Base-by-base conservation (phyloP, 176 grass and related monocot genomes). In the Raddia guianensis region DNA sequence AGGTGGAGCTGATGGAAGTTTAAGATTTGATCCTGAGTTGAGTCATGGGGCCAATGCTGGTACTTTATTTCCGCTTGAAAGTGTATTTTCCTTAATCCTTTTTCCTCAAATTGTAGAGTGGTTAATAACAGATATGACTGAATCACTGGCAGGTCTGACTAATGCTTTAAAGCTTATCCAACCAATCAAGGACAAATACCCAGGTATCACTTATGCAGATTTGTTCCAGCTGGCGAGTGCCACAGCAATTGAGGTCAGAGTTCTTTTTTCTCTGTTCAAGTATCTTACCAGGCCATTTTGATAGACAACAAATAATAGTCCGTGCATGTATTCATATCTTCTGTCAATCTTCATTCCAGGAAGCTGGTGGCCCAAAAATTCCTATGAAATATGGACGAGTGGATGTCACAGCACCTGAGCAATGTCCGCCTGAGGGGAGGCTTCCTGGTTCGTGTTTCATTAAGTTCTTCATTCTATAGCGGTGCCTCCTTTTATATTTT, bases 171-270 rank as follows among this genome's bases (percentile, higher is more conserved):
- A 94, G 74, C 88, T 98, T 78, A 90, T 94, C 75, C 85, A 91
- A 71, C 90, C 95, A 70, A 92, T 98, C 45, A 98, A 94, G 83
- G 90, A 92, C 70, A 98, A 93, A 63, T 98, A 95, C 85, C 78
- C 92, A 2, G 84, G 70, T 33, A 88, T 98, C 68, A 95, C 88
- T 61, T 95, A 93, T 47, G 92, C 92, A 4, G 96, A 98, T 82
- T 74, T 95, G 75, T 98, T 98, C 80, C 92, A 98, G 78, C 86
- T 98, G 84, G 95, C 92, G n/a, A 98, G 95, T 83, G 92, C 95
- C 70, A 91, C 96, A 69, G 90, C 96, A 61, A 98, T 98, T 80
- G 92, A 98, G 96, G 96, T 98, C 72, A 66, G 27, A 58, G 7
- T 3, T 49, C 27, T 1, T 80, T 80, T 56, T 89, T 48, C 67